Evolutionary conservation across 2,329 filamentous ascomycete species (phyloP), one percentile per base, ranked within the genome.

Genomic region (Monosporascus sp.): DNA sequence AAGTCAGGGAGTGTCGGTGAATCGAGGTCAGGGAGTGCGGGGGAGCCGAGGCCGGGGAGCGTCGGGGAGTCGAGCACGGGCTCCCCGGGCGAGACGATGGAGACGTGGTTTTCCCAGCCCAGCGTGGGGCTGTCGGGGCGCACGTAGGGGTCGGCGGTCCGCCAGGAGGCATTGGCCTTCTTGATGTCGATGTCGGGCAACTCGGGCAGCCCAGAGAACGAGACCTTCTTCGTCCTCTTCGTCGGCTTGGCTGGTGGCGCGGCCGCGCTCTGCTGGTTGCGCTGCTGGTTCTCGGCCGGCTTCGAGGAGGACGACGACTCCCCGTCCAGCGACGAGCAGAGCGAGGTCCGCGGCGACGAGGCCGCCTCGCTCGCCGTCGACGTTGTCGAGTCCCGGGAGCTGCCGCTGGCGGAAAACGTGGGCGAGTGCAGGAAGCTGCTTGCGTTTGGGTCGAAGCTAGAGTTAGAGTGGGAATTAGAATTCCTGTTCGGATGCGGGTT

Each of bases 121-220:
- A 84, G 74, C 0, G 81, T 84, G 1, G 81, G 81, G 3, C 81
- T 84, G 59, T 84, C 81, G 0, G 81, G 81, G 8, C 81, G 78
- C 54, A 82, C 73, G 34, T 75, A 68, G 20, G 78, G 77, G 59
- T 80, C 67, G 3, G 61, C 71, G 9, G 31, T 11, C 31, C 31
- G 31, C 31, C 31, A 34, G 9, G 9, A 11, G 31, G 9, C 31
- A 34, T 34, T 34, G 31, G 31, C 31, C 31, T 34, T 34, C 17
- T 69, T 67, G 22, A 65, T 63, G 25, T 68, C 65, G 46, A 65
- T 61, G 34, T 3, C 24, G 17, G 22, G 3, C n/a, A 65, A 54
- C 34, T 68, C 61, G 1, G 65, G 64, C 22, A 68, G 48, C 49
- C 61, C 60, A 15, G 71, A 74, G 56, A 76, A 76, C 1, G 73